A percentile compares a stretch with the other conserved stretches of the same genome.
These are phyloP conservation scores for Monosporozyma siamensis DNA, from an alignment of 805 yeast species.

Conservation along the genomic window DNA sequence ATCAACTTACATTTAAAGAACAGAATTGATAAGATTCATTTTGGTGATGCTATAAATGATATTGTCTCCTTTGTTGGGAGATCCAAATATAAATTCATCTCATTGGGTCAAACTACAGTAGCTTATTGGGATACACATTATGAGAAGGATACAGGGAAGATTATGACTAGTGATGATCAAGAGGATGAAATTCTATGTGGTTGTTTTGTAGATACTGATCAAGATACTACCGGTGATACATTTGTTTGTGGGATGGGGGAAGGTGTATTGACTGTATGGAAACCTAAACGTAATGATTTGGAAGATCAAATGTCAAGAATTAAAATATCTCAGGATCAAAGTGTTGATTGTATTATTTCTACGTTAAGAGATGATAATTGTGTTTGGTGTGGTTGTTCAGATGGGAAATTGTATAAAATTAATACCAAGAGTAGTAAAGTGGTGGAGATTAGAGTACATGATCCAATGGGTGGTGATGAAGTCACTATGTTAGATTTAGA, in stretches of 20 bases:
- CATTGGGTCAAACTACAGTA: slow-evolving; percentile 75
- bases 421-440: slow-evolving; percentile 56
- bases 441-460: slow-evolving; percentile 58
- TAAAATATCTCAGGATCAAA: slow-evolving; percentile 55
- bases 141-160: slow-evolving; percentile 27
- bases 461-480: slow-evolving; percentile 48
- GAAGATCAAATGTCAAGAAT: slow-evolving; percentile 75
- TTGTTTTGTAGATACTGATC: slow-evolving; percentile 44
- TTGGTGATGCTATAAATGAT: slow-evolving; percentile 68
- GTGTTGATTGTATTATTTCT: slow-evolving; percentile 62
- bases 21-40: slow-evolving; percentile 45
- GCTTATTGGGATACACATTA: slow-evolving; percentile 62
- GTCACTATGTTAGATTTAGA: slow-evolving; percentile 73
- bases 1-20: slow-evolving; percentile 42
- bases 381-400: slow-evolving; percentile 73
- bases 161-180: slow-evolving; percentile 73
- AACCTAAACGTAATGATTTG: slow-evolving; percentile 53
- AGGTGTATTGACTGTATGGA: slow-evolving; percentile 85
- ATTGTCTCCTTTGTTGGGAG: slow-evolving; percentile 54
- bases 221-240: slow-evolving; percentile 47
- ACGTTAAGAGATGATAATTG: slow-evolving; percentile 39
- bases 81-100: slow-evolving; percentile 69
- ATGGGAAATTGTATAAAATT: slow-evolving; percentile 61
- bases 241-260: slow-evolving; percentile 83
- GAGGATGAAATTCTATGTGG: slow-evolving; percentile 85